A percentile compares a stretch with the other conserved stretches of the same genome.
Evolutionary conservation across 306 rosid species (phyloP).

Genomic region (Prunus armeniaca): DNA sequence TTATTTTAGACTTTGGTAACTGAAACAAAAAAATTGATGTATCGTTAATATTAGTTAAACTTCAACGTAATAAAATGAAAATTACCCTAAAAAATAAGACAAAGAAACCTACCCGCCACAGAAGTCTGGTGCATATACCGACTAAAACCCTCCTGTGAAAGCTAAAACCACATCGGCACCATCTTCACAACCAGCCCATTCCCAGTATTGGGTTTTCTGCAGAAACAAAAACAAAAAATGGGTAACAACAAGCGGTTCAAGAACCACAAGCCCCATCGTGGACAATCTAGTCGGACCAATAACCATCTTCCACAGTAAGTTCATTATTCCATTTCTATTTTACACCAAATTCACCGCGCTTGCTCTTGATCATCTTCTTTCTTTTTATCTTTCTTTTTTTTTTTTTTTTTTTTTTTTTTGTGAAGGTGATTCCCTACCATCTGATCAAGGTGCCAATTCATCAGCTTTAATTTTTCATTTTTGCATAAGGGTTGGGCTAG

Average conservation of each 20-base stretch:
- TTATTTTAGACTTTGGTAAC: too few relatives aligned
- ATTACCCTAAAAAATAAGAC: too few relatives aligned
- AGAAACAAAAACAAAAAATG: constrained; percentile 25
- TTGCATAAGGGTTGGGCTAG: not conserved
- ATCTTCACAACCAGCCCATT: too few relatives aligned
- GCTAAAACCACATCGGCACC: not conserved
- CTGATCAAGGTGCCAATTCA: constrained; percentile 48
- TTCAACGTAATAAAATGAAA: too few relatives aligned
- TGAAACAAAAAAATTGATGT: too few relatives aligned
- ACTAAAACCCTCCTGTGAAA: not conserved
- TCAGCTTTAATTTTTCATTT: not conserved
- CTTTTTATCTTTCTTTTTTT: not conserved
- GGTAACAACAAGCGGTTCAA: constrained; percentile 63
- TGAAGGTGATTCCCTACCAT: constrained; percentile 49
- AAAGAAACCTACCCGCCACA: too few relatives aligned
- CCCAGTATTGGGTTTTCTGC: too few relatives aligned
- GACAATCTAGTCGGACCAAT: constrained; percentile 49
- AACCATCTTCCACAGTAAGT: constrained; percentile 40
- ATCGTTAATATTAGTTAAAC: too few relatives aligned
- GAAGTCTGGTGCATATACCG: too few relatives aligned
- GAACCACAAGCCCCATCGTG: constrained; percentile 45
- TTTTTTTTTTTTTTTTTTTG: constrained; percentile 21
- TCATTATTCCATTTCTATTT: not conserved
- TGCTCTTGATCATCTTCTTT: not conserved
- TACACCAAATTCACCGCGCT: not conserved